Evolutionary conservation across 306 rosid genomes (phyloP).

Genomic region (Medicago arabica): DNA sequence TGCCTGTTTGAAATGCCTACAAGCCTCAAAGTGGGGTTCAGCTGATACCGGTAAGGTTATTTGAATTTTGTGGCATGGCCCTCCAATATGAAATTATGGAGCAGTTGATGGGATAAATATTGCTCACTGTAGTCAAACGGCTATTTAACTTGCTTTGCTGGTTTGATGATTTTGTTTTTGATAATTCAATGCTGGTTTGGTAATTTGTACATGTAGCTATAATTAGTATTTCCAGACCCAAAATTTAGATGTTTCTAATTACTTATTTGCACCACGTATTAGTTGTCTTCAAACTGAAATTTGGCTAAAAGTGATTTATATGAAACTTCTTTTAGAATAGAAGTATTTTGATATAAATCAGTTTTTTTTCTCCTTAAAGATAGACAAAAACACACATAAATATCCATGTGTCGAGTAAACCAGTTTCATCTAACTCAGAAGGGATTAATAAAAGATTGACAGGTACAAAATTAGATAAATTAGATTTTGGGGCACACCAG

Average conservation of each 20-base stretch:
- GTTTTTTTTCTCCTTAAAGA: too few relatives aligned
- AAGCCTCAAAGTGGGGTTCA: conserved; percentile 38
- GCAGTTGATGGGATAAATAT: conserved; percentile 22
- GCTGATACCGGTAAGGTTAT: conserved; percentile 16
- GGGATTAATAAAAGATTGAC: too few relatives aligned
- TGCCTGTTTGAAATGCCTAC: conserved; percentile 29
- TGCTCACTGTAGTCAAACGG: conserved; percentile 26
- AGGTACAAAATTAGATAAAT: too few relatives aligned
- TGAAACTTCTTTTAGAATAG: not conserved
- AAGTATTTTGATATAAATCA: too few relatives aligned
- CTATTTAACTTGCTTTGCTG: not conserved
- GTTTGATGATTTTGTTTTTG: too few relatives aligned
- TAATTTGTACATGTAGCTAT: conserved; percentile 41
- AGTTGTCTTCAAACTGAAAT: not conserved
- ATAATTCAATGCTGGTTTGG: not conserved
- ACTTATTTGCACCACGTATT: not conserved
- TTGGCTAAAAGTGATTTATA: not conserved
- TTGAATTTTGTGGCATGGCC: conserved; percentile 31
- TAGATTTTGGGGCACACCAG: too few relatives aligned
- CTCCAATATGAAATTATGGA: conserved; percentile 9
- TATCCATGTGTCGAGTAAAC: too few relatives aligned
- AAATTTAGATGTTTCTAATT: conserved; percentile 29
- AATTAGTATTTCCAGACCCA: conserved; percentile 25
- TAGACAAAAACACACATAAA: too few relatives aligned
- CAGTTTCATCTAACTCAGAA: too few relatives aligned